Base-by-base conservation (phyloP, 192 early-diverging fungal genomes). In the Backusella circina region DNA sequence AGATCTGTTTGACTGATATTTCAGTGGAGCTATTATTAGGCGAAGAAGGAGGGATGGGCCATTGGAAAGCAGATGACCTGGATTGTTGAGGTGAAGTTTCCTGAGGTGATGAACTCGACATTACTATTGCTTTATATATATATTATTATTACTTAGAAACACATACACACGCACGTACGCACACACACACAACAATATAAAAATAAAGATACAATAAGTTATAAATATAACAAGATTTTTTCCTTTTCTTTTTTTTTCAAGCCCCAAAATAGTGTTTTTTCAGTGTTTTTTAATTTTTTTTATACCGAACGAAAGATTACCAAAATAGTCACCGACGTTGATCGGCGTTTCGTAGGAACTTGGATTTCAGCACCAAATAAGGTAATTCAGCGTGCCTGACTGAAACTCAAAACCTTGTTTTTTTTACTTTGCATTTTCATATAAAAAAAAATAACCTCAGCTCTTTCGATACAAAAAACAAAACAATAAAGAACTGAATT, bases 1-100 rank as follows among this genome's bases (percentile, higher is more conserved):
- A 37, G 23, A 79, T 79, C 36, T 79, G 72, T 39, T 39, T 79
- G 33, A 79, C 39, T 10, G 77, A 71, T 18, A 79, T 73, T 33
- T 78, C 77, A 64, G 23, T 71, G 28, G 51, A 66, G 21, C 50
- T 71, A 16, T 41, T 32, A 51, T 41, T 32, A 51, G 69, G 70
- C 18, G 75, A 69, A 31, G 72, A 69, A 31, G 72, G 35, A 50
- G 77, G 73, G 23, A 67, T 47, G 8, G 77, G 77, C 77, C 77
- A 79, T 41, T 74, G 73, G 47, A 79, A 79, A 21, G 68, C 73
- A 32, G 67, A 65, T 33, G 71, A 72, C 33, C 30, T 50, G n/a
- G 61, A 50, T 31, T 54, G 51, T 28, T 54, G 31, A 57, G 73
- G 64, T 4, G 73, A 72, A 18, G 31, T 61, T 51, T 50, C 41